Evolutionary conservation across 306 rosid species (phyloP).

Genomic region (Glycyrrhiza uralensis): DNA sequence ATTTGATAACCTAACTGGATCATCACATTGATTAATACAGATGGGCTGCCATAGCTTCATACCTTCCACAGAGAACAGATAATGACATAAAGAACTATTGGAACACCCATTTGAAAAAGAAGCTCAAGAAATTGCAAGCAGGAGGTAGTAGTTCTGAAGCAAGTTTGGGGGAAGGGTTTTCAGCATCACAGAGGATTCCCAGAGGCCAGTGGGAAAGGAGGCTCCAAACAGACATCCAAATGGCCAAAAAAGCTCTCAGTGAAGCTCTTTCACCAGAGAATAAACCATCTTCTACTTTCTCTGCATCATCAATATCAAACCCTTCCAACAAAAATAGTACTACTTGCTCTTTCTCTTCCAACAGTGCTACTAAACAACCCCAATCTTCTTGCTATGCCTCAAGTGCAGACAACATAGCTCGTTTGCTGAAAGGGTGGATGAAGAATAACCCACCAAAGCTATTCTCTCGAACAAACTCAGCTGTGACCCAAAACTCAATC

Average conservation of each 20-base stretch:
- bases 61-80: slow-evolving; percentile 40
- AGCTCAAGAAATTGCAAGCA: slow-evolving; percentile 28
- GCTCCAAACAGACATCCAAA: slow-evolving; percentile 36
- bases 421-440: slow-evolving; percentile 71
- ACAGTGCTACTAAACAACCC: not conserved
- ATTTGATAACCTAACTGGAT: slow-evolving; percentile 4
- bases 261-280: slow-evolving; percentile 81
- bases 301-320: slow-evolving; percentile 27
- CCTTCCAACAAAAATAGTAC: slow-evolving; percentile 11
- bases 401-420: slow-evolving; percentile 69
- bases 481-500: slow-evolving; percentile 32
- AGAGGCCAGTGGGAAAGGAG: slow-evolving; percentile 41
- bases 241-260: slow-evolving; percentile 57
- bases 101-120: slow-evolving; percentile 39
- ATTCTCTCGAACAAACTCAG: slow-evolving; percentile 32
- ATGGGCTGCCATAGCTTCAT: slow-evolving; percentile 43
- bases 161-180: not conserved
- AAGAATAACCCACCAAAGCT: slow-evolving; percentile 56
- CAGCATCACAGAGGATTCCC: slow-evolving; percentile 19
- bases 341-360: slow-evolving; percentile 30
- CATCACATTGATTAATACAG: slow-evolving; percentile 20
- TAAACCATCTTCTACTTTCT: slow-evolving; percentile 2
- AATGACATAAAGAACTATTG: slow-evolving; percentile 42
- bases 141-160: not conserved
- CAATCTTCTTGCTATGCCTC: slow-evolving; percentile 58